Base-by-base conservation (phyloP, 1,284 basidiomycete genomes). In the Erythrobasidium hasegawianum region DNA sequence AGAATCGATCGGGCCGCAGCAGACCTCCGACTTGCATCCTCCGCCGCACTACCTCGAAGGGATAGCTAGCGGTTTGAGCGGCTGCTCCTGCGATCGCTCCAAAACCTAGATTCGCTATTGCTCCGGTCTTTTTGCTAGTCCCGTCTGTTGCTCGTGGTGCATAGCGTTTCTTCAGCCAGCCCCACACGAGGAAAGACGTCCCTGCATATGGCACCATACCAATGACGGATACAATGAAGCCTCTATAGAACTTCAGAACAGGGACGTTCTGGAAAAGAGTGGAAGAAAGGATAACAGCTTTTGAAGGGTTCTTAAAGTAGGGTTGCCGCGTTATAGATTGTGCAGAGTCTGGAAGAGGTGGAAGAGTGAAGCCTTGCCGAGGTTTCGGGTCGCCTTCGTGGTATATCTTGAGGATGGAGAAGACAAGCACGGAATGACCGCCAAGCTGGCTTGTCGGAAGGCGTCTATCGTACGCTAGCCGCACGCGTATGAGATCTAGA, bases 141-240 rank as follows among this genome's bases (percentile, higher is more conserved):
- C 18, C 18, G 0, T 59, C 54, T n/a, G 47, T 52, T 0, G 55
- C 22, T 1, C 62, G 16, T 11, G 33, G 33, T 41, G 66, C 18
- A 2, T 50, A 47, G 27, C 84, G 83, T 24, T 87, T 78, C 71
- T 89, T 87, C 50, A 94, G 83, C 70, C 84, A 87, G 45, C 89
- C 92, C 87, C 91, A 97, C 20, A 87, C 86, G 60, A 98, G 83
- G 81, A 99, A 99, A 11, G 89, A 91, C 1, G 92, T 93, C 8
- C 96, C 96, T 0, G 94, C 93, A 75, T 99, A 98, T 0, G 96
- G 96, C 18, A 98, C 82, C 85, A 97, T 97, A 47, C 93, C 93
- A 22, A 85, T 77, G 49, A 96, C 79, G n/a, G 90, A 92, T 39
- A 94, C 89, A 9, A 86, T 86, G 79, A 98, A 97, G 8, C 96